Base-by-base conservation (phyloP, 2,329 filamentous ascomycete genomes). In the Thelonectria rubi region DNA sequence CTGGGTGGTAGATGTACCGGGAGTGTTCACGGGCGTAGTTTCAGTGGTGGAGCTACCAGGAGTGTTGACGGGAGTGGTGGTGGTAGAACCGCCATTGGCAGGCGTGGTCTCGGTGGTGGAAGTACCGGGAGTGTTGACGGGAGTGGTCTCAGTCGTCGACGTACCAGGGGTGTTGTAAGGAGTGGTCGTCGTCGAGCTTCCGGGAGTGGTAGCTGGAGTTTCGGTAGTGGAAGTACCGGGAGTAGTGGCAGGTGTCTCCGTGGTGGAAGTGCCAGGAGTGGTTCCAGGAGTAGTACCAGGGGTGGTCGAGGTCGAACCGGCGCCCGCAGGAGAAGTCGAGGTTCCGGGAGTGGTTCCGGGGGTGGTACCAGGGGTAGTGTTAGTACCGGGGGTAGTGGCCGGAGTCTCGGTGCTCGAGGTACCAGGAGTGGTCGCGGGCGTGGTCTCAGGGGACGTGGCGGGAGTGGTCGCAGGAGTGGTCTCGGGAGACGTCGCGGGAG, bases 401-500 rank as follows among this genome's bases (percentile, higher is more conserved):
- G 17, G 7, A 11, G 42, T 21, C 9, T 15, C 20, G n/a, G 58
- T 58, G 32, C 48, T 46, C 40, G 39, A 18, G 12, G 37, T 15
- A 14, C 37, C 49, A n/a, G 24, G 37, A 42, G 37, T 17, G 26
- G 47, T 17, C 10, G 20, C 18, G 21, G n/a, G n/a, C n/a, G n/a
- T n/a, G n/a, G n/a, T n/a, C n/a, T n/a, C n/a, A n/a, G n/a, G n/a
- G n/a, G n/a, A n/a, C n/a, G n/a, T n/a, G n/a, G n/a, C n/a, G n/a
- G 50, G 26, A 39, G 37, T 40, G 37, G 37, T 40, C 7, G 37
- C 37, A 40, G 55, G 21, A 3, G 53, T 58, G 21, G 57, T 62
- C 18, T 18, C 52, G 10, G 63, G 55, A 21, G 53, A 24, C 24
- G 52, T 37, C 32, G 32, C 10, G 15, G 65, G 48, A 43, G 65